These are phyloP conservation scores for Candida pseudoviswanathii DNA, from an alignment of 1,139 yeast species.

Conservation along the genomic window DNA sequence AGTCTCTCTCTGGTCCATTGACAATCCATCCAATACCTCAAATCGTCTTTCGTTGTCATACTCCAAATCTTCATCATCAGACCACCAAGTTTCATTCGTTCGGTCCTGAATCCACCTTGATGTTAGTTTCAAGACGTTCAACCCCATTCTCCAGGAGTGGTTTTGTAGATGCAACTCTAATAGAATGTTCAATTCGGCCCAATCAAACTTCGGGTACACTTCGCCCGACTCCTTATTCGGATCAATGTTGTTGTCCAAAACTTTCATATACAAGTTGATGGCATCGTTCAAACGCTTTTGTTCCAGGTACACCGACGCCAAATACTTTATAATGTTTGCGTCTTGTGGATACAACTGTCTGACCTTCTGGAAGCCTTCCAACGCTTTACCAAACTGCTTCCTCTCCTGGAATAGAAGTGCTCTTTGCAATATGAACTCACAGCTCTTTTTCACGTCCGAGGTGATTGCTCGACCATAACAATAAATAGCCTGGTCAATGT, in stretches of 20 bases:
- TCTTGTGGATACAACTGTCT: constrained; percentile 64
- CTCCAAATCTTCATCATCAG: constrained; percentile 74
- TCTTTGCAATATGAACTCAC: constrained; percentile 58
- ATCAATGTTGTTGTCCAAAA: constrained; percentile 59
- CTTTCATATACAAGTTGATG: constrained; percentile 68
- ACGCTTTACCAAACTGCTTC: constrained; percentile 69
- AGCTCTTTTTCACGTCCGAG: constrained; percentile 53
- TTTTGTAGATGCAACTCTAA: constrained; percentile 76
- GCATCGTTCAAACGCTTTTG: constrained; percentile 82
- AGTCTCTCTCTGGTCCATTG: constrained; percentile 21
- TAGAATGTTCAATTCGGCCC: constrained; percentile 86
- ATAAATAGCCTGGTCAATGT: constrained; percentile 76
- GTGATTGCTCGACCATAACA: constrained; percentile 78
- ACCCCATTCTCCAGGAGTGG: constrained; percentile 63
- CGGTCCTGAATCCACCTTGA: constrained; percentile 85
- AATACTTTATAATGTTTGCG: constrained; percentile 61
- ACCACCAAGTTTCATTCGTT: constrained; percentile 80
- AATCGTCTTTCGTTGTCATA: constrained; percentile 64
- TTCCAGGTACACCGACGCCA: constrained; percentile 77
- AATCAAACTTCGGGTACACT: constrained; percentile 59
- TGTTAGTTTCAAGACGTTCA: constrained; percentile 65
- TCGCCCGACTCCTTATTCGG: constrained; percentile 29
- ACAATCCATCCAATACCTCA: constrained; percentile 25
- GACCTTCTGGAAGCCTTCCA: constrained; percentile 70
- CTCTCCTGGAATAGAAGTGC: constrained; percentile 68